Evolutionary conservation across 768 basidiomycete species (phyloP).

Genomic region (Mycena galericulata): DNA sequence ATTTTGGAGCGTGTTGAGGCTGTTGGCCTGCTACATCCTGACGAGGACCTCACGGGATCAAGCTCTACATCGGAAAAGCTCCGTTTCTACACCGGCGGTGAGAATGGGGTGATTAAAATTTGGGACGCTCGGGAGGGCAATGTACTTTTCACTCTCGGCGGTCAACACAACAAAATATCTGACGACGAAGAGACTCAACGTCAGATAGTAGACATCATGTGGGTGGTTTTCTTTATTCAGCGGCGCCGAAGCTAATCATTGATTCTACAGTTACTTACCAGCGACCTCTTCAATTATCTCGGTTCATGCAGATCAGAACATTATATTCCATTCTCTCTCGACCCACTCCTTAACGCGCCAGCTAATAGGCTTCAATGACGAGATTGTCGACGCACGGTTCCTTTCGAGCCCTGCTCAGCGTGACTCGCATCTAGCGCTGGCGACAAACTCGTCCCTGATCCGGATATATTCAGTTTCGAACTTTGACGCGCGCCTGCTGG

Average conservation of each 20-base stretch:
- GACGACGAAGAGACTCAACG: slow-evolving; percentile 81
- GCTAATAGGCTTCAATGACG: slow-evolving; percentile 97
- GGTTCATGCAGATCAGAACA: slow-evolving; percentile 96
- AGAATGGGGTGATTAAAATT: slow-evolving; percentile 86
- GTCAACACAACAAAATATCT: slow-evolving; percentile 57
- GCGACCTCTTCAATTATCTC: slow-evolving; percentile 76
- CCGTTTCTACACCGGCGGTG: slow-evolving; percentile 90
- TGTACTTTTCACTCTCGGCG: slow-evolving; percentile 69
- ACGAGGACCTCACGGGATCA: slow-evolving; percentile 61
- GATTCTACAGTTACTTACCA: slow-evolving; percentile 75
- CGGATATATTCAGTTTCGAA: slow-evolving; percentile 84
- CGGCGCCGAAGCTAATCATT: slow-evolving; percentile 21
- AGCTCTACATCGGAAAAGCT: slow-evolving; percentile 55
- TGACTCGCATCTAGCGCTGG: slow-evolving; percentile 89
- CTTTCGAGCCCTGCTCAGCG: slow-evolving; percentile 57
- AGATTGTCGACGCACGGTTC: slow-evolving; percentile 92
- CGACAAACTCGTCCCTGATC: slow-evolving; percentile 97
- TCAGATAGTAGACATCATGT: slow-evolving; percentile 89
- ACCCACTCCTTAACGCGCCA: slow-evolving; percentile 77
- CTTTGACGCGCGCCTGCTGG: slow-evolving; percentile 86
- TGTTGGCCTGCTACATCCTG: slow-evolving; percentile 73
- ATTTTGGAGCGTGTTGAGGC: slow-evolving; percentile 90
- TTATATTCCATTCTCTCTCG: slow-evolving; percentile 88
- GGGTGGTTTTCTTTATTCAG: slow-evolving; percentile 48
- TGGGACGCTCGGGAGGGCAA: slow-evolving; percentile 84